Percentiles rank a stretch among this genome's conserved stretches.
These are phyloP conservation scores for Xerocomus nothofagi DNA, from an alignment of 1,284 basidiomycete genomes.

Conservation along the genomic window DNA sequence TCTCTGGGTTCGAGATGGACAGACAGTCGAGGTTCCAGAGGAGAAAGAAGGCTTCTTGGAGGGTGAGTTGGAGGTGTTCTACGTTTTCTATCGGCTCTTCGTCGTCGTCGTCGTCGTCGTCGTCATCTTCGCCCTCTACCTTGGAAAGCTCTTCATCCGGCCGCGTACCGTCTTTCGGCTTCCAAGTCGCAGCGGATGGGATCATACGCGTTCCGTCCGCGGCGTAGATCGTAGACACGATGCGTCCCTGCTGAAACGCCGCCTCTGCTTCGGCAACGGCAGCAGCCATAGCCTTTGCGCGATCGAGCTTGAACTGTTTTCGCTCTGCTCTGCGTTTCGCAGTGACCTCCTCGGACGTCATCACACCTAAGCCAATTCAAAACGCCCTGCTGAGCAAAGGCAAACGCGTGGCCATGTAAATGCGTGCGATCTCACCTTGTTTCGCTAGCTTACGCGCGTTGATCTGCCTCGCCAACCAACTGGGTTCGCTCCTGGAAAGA, in stretches of 20 bases:
- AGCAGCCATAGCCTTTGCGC: slow-evolving; percentile 75
- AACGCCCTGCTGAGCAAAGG: too few relatives aligned
- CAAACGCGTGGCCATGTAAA: too few relatives aligned
- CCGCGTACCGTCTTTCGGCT: slow-evolving; percentile 38
- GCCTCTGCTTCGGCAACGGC: slow-evolving; percentile 74
- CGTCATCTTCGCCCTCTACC: slow-evolving; percentile 31
- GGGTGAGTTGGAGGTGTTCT: slow-evolving; percentile 91
- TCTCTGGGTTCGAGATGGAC: slow-evolving; percentile 64
- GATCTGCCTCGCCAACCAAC: slow-evolving; percentile 79
- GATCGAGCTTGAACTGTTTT: slow-evolving; percentile 88
- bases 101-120: slow-evolving; percentile 39
- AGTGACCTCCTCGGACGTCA: slow-evolving; percentile 86
- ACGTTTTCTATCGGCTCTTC: slow-evolving; percentile 64
- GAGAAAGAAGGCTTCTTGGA: slow-evolving; percentile 93
- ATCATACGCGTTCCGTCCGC: slow-evolving; percentile 48
- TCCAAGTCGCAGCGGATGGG: slow-evolving; percentile 79
- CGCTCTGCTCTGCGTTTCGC: slow-evolving; percentile 83
- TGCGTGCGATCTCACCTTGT: slow-evolving; percentile 54
- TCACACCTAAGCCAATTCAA: slow-evolving; percentile 24
- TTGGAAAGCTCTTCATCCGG: slow-evolving; percentile 4
- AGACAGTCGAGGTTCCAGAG: slow-evolving; percentile 84
- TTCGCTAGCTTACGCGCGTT: slow-evolving; percentile 60
- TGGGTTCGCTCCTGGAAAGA: slow-evolving; percentile 91
- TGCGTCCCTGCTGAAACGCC: slow-evolving; percentile 64
- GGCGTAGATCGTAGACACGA: slow-evolving; percentile 53